These are phyloP conservation scores for Hypoxylon fragiforme DNA, from an alignment of 495 filamentous ascomycete genomes.

Conservation along the genomic window DNA sequence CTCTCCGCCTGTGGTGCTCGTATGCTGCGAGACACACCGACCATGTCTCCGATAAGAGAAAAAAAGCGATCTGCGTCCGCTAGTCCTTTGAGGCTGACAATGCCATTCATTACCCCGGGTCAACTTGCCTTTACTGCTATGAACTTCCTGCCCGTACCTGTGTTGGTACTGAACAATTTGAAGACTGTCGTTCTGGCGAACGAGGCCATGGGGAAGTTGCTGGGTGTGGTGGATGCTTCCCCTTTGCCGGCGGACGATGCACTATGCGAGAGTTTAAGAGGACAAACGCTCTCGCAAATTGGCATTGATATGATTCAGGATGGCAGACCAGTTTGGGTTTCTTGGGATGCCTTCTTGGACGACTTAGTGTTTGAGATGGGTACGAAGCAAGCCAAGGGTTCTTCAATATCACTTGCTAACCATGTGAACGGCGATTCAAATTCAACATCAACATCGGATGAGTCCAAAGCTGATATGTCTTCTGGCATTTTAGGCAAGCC, in stretches of 20 bases:
- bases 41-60: conserved; percentile 19
- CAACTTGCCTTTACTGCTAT: conserved; percentile 64
- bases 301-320: conserved; percentile 66
- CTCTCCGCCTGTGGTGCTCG: conserved; percentile 3
- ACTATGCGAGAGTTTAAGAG: conserved; percentile 51
- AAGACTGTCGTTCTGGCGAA: conserved; percentile 72
- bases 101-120: conserved; percentile 44
- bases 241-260: conserved; percentile 26
- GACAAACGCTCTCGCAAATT: conserved; percentile 60
- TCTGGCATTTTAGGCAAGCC: conserved; percentile 30
- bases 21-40: conserved; percentile 17
- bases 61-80: conserved; percentile 33
- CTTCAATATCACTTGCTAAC: conserved; percentile 1
- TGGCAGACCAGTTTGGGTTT: conserved; percentile 55
- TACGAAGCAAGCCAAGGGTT: conserved; percentile 18
- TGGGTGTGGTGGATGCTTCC: conserved; percentile 52
- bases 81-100: conserved; percentile 43
- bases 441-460: conserved; percentile 20
- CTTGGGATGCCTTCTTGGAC: conserved; percentile 60
- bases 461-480: background rate
- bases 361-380: conserved; percentile 53
- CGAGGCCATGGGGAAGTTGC: conserved; percentile 67
- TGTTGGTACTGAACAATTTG: conserved; percentile 61
- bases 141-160: conserved; percentile 69
- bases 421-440: conserved; percentile 19